Percentiles rank a stretch among this genome's conserved stretches.
These are phyloP conservation scores for Tolypocladium album DNA, from an alignment of 2,329 filamentous ascomycete genomes.

Conservation along the genomic window DNA sequence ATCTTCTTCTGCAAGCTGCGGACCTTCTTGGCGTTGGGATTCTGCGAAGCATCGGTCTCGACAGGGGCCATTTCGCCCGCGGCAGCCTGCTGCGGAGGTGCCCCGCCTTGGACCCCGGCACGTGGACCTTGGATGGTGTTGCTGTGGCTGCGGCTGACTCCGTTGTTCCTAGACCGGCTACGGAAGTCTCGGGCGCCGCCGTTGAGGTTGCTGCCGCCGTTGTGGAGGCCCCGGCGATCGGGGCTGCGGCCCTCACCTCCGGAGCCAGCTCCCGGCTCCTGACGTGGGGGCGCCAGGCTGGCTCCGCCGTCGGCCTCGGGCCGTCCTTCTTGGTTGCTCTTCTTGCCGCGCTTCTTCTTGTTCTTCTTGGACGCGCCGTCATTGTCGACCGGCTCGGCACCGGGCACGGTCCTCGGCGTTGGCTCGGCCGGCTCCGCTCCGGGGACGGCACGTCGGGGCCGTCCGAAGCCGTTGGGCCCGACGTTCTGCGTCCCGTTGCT, in stretches of 20 bases:
- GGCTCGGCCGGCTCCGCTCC: constrained; percentile 68
- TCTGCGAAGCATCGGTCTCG: constrained; percentile 36
- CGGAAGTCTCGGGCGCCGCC: constrained; percentile 1
- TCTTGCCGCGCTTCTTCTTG: constrained; percentile 96
- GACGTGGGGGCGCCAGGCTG: constrained; percentile 35
- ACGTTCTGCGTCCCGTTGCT: constrained; percentile 68
- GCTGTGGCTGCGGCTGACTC: constrained; percentile 40
- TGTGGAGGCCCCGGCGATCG: constrained; percentile 45
- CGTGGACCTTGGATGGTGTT: constrained; percentile 33
- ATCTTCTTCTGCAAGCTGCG: constrained; percentile 93
- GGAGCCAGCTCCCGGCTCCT: constrained; percentile 23
- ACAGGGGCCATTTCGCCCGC: constrained; percentile 33
- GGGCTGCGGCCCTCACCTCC: constrained; percentile 51
- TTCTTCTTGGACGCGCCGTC: constrained; percentile 80
- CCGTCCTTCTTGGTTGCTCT: constrained; percentile 70
- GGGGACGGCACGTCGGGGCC: constrained; percentile 66
- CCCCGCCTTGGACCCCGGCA: constrained; percentile 13
- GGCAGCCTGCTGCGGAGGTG: constrained; percentile 12
- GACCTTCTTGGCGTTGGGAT: constrained; percentile 86
- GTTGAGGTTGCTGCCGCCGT: constrained; percentile 9
- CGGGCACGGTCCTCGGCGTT: constrained; percentile 55
- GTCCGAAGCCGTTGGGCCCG: constrained; percentile 70
- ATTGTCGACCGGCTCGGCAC: constrained; percentile 51
- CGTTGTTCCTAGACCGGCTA: constrained; percentile 24
- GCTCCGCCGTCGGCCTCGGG: constrained; percentile 31